Evolutionary conservation across 371 early-diverging fungal species (phyloP), one percentile per base, ranked within the genome.

Genomic region (Gilbertella persicaria): DNA sequence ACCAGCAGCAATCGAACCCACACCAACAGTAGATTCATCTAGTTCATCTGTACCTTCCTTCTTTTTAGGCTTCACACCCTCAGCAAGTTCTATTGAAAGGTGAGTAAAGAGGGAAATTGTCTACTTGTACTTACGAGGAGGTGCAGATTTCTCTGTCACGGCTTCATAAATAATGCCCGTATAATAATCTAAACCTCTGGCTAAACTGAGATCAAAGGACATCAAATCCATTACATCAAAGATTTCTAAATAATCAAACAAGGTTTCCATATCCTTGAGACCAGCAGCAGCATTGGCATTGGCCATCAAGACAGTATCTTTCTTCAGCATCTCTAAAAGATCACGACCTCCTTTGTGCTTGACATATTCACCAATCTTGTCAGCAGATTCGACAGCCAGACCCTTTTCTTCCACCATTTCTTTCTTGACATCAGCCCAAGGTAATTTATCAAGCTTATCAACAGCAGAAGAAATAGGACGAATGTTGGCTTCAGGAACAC

Each of bases 151-250:
- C 51, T 82, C 83, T 30, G 95, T 83, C 16, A 96, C 91, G 12
- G 97, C 99, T 74, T 99, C 99, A 69, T 98, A 95, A 61, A 99
- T 98, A 50, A 99, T 87, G 26, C 99, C 99, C 19, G 99, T 99
- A 79, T 99, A 99, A 71, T 99, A 99, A 69, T 99, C 99, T 42
- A 99, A 73, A 16, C 99, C 99, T 55, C 99, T 84, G 13, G 99
- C 99, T 58, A 99, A 82, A 56, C 91, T 90, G 45, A 99, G 78
- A 75, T 99, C 99, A 64, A 99, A 92, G 1, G 91, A 88, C 45
- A 94, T 83, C 75, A 80, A 79, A 36, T 88, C 75, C 16, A 72
- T 64, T 19, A 96, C 86, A 8, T 85, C 84, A 58, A 93, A 89
- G n/a, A 94, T 78, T 23, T 86, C 84, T 48, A 97, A 78, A 77